Conservation (phyloP, 1,284 basidiomycete species). For the Malassezia nana region DNA sequence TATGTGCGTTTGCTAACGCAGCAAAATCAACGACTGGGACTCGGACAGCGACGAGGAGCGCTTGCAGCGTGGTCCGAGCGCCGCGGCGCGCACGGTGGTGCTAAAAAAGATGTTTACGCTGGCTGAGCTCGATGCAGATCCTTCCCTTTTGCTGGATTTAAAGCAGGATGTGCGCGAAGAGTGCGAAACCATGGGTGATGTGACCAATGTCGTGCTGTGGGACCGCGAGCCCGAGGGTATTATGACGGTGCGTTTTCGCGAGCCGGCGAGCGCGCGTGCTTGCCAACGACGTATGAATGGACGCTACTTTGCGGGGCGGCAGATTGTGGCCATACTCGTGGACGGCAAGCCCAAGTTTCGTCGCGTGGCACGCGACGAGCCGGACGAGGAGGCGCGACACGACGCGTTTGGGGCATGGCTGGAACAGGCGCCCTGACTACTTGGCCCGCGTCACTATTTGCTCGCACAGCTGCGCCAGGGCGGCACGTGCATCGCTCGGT, state of each 20-base stretch:
- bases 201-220: slow-evolving; percentile 91
- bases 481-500: slow-evolving; percentile 33
- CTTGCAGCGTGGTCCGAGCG: neutral
- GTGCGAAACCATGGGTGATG: slow-evolving; percentile 74
- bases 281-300: slow-evolving; percentile 77
- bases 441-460: slow-evolving; percentile 37
- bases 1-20: slow-evolving; percentile 4
- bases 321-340: slow-evolving; percentile 70
- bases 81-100: slow-evolving; percentile 21
- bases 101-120: slow-evolving; percentile 75
- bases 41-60: slow-evolving; percentile 23
- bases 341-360: slow-evolving; percentile 70
- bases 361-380: slow-evolving; percentile 17
- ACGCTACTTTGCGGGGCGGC: slow-evolving; percentile 76
- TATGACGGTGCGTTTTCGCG: slow-evolving; percentile 91
- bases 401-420: slow-evolving; percentile 32
- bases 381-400: slow-evolving; percentile 11
- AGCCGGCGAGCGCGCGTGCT: slow-evolving; percentile 67
- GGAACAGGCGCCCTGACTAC: slow-evolving; percentile 20
- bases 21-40: slow-evolving; percentile 44
- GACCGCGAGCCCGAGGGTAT: slow-evolving; percentile 91
- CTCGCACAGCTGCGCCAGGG: slow-evolving; percentile 29
- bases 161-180: slow-evolving; percentile 95
- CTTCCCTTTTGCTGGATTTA: slow-evolving; percentile 75
- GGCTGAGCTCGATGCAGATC: slow-evolving; percentile 75